Base-by-base conservation (phyloP, 768 basidiomycete genomes). In the Pleurotus tuber-regium region DNA sequence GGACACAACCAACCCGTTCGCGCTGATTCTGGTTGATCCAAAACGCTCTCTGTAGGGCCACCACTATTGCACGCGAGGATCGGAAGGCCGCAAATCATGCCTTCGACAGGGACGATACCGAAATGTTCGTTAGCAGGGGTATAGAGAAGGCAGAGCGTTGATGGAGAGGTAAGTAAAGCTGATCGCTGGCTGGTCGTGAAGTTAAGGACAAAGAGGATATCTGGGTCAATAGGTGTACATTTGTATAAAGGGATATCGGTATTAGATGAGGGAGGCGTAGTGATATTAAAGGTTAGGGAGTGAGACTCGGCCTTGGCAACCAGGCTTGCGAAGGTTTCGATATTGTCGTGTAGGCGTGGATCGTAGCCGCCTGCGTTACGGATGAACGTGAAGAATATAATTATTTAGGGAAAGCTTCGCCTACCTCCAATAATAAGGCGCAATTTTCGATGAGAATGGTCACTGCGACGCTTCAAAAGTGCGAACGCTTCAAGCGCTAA, bases 121-220 rank as follows among this genome's bases (percentile, higher is more conserved):
- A 98, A 97, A 65, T 99, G 96, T 61, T 99, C 96, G 66, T 96
- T 96, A 6, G 80, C 72, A 0, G 96, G 97, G 0, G 96, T 99
- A 65, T 99, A 99, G 5, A 99, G 76, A 0, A 98, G 74, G 0
- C 82, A 89, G 12, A 82, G 67, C 0, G 92, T 90, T 4, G 77
- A 79, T 0, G 80, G 65, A 4, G 82, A 77, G 10, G 70, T 79
- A 30, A 99, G 82, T 1, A 98, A 79, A 5, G 86, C 85, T 1
- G 89, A 83, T 25, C 95, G 87, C 63, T 98, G 96, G 0, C 73
- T 58, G 4, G 86, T 87, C 1, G 89, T 86, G 66, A 97, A 94
- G 70, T 97, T 98, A 56, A 94, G 81, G n/a, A 98, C 75, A 70
- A 99, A 90, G 23, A 93, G 69, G 29, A 98, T 72, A 56, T 91